Percentiles rank a stretch among this genome's conserved stretches.
Evolutionary conservation across 345 rosid genomes (phyloP).

Genomic region (Dovyalis caffra): DNA sequence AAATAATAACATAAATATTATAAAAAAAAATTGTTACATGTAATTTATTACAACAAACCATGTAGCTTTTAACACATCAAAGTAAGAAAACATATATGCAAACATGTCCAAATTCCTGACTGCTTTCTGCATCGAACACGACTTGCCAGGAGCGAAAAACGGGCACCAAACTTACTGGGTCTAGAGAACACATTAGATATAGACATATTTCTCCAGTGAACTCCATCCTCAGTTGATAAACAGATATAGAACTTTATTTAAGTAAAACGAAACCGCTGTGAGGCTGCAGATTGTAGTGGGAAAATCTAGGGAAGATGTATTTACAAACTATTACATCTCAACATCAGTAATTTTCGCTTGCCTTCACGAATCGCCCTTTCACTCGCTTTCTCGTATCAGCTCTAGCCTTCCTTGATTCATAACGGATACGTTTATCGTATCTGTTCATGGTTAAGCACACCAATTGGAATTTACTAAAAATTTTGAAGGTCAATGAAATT

Average conservation of each 20-base stretch:
- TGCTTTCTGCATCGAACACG: too few species aligned
- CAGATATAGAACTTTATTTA: not conserved
- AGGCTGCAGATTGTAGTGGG: not conserved
- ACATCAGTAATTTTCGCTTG: not conserved
- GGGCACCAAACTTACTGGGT: too few species aligned
- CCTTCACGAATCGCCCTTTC: conserved; percentile 33
- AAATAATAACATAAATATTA: too few species aligned
- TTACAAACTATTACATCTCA: not conserved
- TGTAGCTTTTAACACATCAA: too few species aligned
- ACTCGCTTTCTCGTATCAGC: conserved; percentile 39
- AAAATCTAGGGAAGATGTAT: not conserved
- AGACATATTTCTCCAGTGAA: not conserved
- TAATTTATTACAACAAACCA: too few species aligned
- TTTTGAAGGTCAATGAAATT: not conserved
- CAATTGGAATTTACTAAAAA: not conserved
- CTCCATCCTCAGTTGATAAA: not conserved
- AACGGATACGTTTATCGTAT: conserved; percentile 35
- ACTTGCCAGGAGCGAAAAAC: too few species aligned
- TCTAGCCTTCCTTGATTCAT: conserved; percentile 43
- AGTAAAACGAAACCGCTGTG: not conserved
- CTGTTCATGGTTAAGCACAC: conserved; percentile 12
- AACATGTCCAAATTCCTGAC: too few species aligned
- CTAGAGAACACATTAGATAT: not conserved
- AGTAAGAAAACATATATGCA: too few species aligned
- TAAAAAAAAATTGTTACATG: too few species aligned